These are phyloP conservation scores for Brassica napus DNA, from an alignment of 345 rosid genomes.

Conservation along the genomic window Da-Ae NC_063442.1:1262501-1263000, in stretches of 20 bases:
- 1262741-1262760: slow-evolving; percentile 62
- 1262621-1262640: slow-evolving; percentile 3
- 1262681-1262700: slow-evolving; percentile 37
- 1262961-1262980: slow-evolving; percentile 60
- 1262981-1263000: slow-evolving; percentile 45
- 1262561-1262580: slow-evolving; percentile 1
- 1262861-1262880: slow-evolving; percentile 44
- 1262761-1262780: neutral
- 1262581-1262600: slow-evolving; percentile 28
- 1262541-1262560: slow-evolving; percentile 32
- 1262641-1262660: slow-evolving; percentile 43
- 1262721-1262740: slow-evolving; percentile 63
- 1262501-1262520: no score
- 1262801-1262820: slow-evolving; percentile 9
- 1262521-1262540: slow-evolving; percentile 21
- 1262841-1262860: slow-evolving; percentile 58
- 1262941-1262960: slow-evolving; percentile 70
- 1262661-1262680: slow-evolving; percentile 22
- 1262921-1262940: slow-evolving; percentile 38
- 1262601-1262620: slow-evolving; percentile 32
- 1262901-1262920: slow-evolving; percentile 29
- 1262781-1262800: neutral
- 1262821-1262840: slow-evolving; percentile 44
- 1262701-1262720: slow-evolving; percentile 42
- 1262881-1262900: slow-evolving; percentile 23